These are phyloP conservation scores for Plasmodium malariae DNA, from an alignment of 169 alveolate species.

Conservation along the genomic window DNA sequence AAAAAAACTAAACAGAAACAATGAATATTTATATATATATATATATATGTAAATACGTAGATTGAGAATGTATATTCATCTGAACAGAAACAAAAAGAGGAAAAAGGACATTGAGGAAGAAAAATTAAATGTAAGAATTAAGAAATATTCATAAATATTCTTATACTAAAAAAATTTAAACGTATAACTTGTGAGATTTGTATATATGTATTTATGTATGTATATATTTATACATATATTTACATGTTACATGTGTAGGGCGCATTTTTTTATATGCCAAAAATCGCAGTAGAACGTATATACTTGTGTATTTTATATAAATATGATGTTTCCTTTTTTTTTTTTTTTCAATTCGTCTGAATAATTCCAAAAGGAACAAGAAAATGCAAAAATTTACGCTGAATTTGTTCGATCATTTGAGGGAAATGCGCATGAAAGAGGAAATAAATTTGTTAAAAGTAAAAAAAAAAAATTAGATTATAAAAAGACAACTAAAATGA, in stretches of 20 bases:
- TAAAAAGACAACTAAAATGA: conserved; percentile 5
- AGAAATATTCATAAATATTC: not conserved
- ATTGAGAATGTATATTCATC: conserved; percentile 61
- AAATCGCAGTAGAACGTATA: not conserved
- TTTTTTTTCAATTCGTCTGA: conserved; percentile 3
- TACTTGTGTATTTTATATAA: not conserved
- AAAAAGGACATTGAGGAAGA: conserved; percentile 57
- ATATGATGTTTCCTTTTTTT: conserved; percentile 13
- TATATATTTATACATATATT: not conserved
- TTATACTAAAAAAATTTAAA: too few relatives aligned
- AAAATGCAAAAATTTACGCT: conserved; percentile 77
- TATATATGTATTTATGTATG: not conserved
- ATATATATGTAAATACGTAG: not conserved
- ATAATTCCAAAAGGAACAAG: conserved; percentile 67
- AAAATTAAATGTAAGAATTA: conserved; percentile 59
- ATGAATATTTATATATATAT: conserved; percentile 2
- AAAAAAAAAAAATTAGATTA: conserved; percentile 19
- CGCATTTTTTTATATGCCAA: too few relatives aligned
- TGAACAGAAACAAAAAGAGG: conserved; percentile 66
- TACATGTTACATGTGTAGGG: too few relatives aligned
- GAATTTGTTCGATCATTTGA: conserved; percentile 78
- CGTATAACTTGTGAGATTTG: too few relatives aligned
- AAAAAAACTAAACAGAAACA: conserved; percentile 7
- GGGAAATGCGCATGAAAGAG: conserved; percentile 58
- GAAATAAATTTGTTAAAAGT: conserved; percentile 76